A percentile compares a stretch with the other conserved stretches of the same genome.
Conservation (phyloP, 192 early-diverging fungal species). For the Backusella psychrophila region DNA sequence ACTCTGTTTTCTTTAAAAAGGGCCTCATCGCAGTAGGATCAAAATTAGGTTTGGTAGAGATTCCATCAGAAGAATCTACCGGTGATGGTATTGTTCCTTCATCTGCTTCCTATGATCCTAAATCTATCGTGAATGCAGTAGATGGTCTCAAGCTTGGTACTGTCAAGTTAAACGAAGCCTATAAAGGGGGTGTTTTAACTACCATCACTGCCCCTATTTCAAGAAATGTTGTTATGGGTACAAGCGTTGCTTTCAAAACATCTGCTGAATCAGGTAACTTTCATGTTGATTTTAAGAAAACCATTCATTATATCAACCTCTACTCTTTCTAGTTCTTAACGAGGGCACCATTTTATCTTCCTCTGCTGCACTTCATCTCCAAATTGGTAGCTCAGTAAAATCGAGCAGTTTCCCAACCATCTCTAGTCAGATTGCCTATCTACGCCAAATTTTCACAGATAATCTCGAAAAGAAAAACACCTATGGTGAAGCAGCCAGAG, state of each 20-base stretch:
- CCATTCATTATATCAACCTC: too few relatives aligned
- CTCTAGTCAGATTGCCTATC: slow-evolving; percentile 49
- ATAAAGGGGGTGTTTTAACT: slow-evolving; percentile 59
- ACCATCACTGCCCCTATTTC: slow-evolving; percentile 56
- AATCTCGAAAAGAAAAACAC: slow-evolving; percentile 29
- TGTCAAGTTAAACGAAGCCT: slow-evolving; percentile 52
- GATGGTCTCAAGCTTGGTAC: slow-evolving; percentile 67
- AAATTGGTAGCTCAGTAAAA: slow-evolving; percentile 49
- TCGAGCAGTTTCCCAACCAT: slow-evolving; percentile 44
- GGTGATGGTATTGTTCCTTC: slow-evolving; percentile 52
- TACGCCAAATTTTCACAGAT: slow-evolving; percentile 41
- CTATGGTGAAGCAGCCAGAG: slow-evolving; percentile 40
- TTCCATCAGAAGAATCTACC: slow-evolving; percentile 54
- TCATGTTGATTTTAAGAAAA: background rate
- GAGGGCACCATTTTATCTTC: slow-evolving; percentile 45
- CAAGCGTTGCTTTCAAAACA: slow-evolving; percentile 66
- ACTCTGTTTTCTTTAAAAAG: slow-evolving; percentile 18
- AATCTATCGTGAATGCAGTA: slow-evolving; percentile 44
- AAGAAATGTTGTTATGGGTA: slow-evolving; percentile 51
- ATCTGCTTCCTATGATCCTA: slow-evolving; percentile 8
- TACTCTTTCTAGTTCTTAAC: slow-evolving; percentile 26
- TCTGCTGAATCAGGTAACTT: slow-evolving; percentile 51
- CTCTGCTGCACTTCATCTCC: slow-evolving; percentile 57
- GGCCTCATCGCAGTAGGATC: slow-evolving; percentile 60
- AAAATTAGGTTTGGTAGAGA: slow-evolving; percentile 65